Base-by-base conservation (phyloP, 1,284 basidiomycete species). In the Cystobasidium slooffiae region DNA sequence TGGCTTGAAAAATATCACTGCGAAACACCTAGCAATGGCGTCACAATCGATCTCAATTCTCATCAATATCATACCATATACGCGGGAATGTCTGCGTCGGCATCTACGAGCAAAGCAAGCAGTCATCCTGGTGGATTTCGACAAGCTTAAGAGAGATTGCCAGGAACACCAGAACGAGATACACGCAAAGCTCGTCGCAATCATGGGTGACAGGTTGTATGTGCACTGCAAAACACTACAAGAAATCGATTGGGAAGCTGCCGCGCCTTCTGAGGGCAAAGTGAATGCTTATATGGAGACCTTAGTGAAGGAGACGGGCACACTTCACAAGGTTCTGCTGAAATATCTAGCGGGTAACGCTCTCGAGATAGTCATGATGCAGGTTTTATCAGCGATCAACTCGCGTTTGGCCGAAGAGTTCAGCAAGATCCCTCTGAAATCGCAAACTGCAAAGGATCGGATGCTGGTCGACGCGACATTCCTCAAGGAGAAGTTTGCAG, bases 121-220 rank as follows among this genome's bases (percentile, higher is more conserved):
- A 0, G 93, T 98, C 59, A 95, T 99, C 89, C 86, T 99, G 52
- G 88, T 94, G 41, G 96, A 99, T 83, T 99, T 99, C 82, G 97
- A 99, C 85, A 97, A 97, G 85, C 87, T 99, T 74, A 97, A 95
- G 84, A 87, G 96, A 83, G 97, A 99, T 83, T 98, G 92, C 81
- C 94, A 97, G 86, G 96, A 99, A 82, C 96, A 99, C 83, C 97
- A 99, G 84, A 93, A 95, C 81, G 97, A 99, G 85, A 97, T 99
- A 68, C 95, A 99, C 82, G 88, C 93, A 70, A 99, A 99, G 84
- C 87, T 99, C 68, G 91, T 99, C 65, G 92, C 94, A 47, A 99
- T 99, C 83, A 99, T 99, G 97, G 90, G 94, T 67, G 96, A 99
- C 84, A 88, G 96, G 65, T 85, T 99, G 61, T 89, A 86, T 76